Conservation (phyloP, 106 monocot species). For the Platanthera guangdongensis region DNA sequence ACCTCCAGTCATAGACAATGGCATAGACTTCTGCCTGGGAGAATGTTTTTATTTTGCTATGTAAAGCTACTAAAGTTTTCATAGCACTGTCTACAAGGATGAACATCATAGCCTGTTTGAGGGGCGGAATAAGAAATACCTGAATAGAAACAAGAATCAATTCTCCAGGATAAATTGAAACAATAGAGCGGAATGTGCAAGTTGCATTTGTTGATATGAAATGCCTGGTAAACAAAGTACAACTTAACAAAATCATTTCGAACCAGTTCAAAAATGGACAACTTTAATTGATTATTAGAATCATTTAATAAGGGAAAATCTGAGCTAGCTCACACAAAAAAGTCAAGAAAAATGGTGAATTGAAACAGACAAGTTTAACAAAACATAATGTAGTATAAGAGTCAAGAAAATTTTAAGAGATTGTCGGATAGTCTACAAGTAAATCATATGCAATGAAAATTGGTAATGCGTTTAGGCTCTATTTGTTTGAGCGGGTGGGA, state of each 20-base stretch:
- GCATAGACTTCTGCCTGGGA: neutral
- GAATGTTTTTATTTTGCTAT: neutral
- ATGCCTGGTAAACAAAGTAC: conserved; percentile 28
- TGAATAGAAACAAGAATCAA: conserved; percentile 75
- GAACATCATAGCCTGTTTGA: neutral
- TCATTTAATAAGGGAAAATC: too few relatives aligned
- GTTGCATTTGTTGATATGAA: conserved; percentile 86
- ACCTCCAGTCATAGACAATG: neutral
- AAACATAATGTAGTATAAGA: too few relatives aligned
- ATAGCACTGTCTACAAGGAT: neutral
- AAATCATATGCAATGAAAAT: too few relatives aligned
- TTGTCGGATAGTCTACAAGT: too few relatives aligned
- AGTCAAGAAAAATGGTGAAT: too few relatives aligned
- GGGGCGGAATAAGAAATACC: conserved; percentile 25
- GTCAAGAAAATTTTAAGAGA: too few relatives aligned
- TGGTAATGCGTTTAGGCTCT: too few relatives aligned
- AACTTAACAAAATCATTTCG: neutral
- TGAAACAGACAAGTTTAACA: too few relatives aligned
- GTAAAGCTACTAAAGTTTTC: neutral
- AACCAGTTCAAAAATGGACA: too few relatives aligned
- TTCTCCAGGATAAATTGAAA: conserved; percentile 85
- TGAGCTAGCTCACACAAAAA: too few relatives aligned
- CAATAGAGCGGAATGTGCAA: conserved; percentile 71
- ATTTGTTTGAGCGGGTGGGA: too few relatives aligned
- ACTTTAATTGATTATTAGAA: too few relatives aligned